Percentiles rank a stretch among this genome's conserved stretches.
phyloP scores from a whole-genome alignment of 306 rosid species.

The Castanea sativa region DNA sequence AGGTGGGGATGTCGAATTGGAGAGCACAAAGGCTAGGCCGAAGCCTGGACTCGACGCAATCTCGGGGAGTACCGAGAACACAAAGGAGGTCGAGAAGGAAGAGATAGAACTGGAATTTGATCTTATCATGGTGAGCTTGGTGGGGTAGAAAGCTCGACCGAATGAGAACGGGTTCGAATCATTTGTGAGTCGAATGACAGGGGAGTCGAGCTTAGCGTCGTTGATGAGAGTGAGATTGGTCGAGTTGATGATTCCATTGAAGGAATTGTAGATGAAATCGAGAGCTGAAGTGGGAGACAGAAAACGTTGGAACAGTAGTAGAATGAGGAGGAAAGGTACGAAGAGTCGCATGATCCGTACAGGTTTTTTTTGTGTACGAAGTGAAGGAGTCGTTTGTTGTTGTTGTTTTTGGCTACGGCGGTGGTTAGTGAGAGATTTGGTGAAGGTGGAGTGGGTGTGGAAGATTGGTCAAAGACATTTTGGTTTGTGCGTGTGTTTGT shows the following conservation, averaged over 20 bases:
- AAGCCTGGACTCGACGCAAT: conserved; percentile 69
- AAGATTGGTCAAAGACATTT: neutral
- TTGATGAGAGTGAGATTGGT: conserved; percentile 53
- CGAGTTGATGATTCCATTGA: conserved; percentile 38
- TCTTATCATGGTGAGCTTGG: conserved; percentile 22
- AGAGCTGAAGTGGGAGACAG: conserved; percentile 28
- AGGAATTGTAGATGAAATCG: conserved; percentile 65
- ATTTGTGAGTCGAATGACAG: conserved; percentile 73
- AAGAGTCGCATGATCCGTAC: conserved; percentile 19
- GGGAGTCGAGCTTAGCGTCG: conserved; percentile 57
- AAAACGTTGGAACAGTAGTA: neutral
- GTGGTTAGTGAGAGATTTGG: too few relatives aligned
- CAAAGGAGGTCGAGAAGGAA: conserved; percentile 82
- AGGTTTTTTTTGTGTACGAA: neutral
- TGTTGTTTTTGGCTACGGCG: neutral
- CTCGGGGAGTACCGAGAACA: conserved; percentile 67
- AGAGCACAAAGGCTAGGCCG: conserved; percentile 76
- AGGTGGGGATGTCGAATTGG: conserved; percentile 68
- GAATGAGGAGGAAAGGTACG: conserved; percentile 1
- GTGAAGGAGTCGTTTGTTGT: too few relatives aligned
- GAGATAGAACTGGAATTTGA: conserved; percentile 31
- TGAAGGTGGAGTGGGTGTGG: neutral
- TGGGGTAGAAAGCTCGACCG: conserved; percentile 64
- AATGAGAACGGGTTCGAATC: conserved; percentile 54
- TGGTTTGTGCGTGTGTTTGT: neutral